Evolutionary conservation across 2,329 filamentous ascomycete genomes (phyloP), one percentile per base, ranked within the genome.

Genomic region (Colletotrichum sp.): DNA sequence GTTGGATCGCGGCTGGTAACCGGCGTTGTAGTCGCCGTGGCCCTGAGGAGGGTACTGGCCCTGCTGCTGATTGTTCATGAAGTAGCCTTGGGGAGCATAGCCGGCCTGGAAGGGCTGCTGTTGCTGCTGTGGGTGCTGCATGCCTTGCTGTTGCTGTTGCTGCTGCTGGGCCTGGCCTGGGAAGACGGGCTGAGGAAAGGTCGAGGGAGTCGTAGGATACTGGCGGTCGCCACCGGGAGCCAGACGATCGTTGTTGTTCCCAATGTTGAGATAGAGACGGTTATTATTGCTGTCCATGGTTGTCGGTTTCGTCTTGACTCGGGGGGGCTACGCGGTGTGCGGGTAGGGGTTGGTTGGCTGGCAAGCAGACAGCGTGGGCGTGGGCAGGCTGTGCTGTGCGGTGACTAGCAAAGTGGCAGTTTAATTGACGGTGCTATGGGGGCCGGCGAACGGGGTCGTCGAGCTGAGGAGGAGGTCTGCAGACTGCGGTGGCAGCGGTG

Each of bases 201-300:
- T 98, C 79, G 96, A 98, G 69, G 96, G 96, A 12, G 96, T 98
- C 69, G 96, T 96, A 80, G 94, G 95, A 89, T 95, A 96, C 79
- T 92, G 89, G 83, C 93, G 90, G 84, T 94, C 93, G 84, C 89
- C 90, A 81, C 85, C 81, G 72, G 91, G 86, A 77, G 89, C 88
- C 75, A 92, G 90, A 81, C 92, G 92, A 80, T 93, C 91, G 85
- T 92, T 92, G 83, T 90, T 90, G 85, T 90, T 93, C 82, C 88
- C 90, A 80, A 93, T 91, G 85, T 94, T 94, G 82, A 95, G 89
- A 82, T 91, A 90, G 72, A 94, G 89, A 75, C 91, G 90, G 79
- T 91, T 91, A 81, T 92, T 92, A 85, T 88, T 88, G 80, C 86
- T 84, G 81, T 89, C 89, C 89, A 92, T 91, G 75, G 82, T 87